Evolutionary conservation across 768 basidiomycete species (phyloP), one percentile per base, ranked within the genome.

Genomic region (Zangia roseola): DNA sequence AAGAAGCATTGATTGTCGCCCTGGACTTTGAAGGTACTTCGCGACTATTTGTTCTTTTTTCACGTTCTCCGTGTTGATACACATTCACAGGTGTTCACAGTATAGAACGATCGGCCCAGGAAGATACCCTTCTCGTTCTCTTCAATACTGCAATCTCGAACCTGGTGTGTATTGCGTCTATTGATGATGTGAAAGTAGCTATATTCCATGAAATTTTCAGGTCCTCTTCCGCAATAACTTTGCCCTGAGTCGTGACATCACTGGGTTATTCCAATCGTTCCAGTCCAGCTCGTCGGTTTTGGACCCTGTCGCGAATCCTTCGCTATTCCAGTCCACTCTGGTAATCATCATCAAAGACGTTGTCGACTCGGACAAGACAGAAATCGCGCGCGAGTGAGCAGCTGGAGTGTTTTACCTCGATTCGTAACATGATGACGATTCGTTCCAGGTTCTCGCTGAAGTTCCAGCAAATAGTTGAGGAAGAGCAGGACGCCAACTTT

Each of bases 331-430:
- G 49, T 83, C 81, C 1, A 80, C 73, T 0, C 69, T 84, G 13
- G 73, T 74, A 7, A 83, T 84, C 53, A 82, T 84, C 43, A 83
- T 84, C 61, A 84, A 84, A 77, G 83, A 84, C 41, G 83, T 84
- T 12, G 73, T 81, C 5, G 83, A 84, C 40, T 74, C 79, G 0
- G 82, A 84, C 57, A 80, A 75, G 56, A 61, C 60, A 0, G 83
- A 84, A 45, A 82, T 84, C 30, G 76, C 74, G 6, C 65, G 74
- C 57, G 82, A 84, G 82, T 83, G 54, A 55, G 78, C 30, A 5
- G 6, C n/a, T 23, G 40, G 12, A 24, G n/a, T 8, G n/a, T 46
- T 31, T 35, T 30, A 0, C 1, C 20, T 12, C n/a, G 23, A 5
- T 40, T 5, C 12, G 10, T 0, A 9, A 24, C 10, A 3, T 48